Percentiles rank a stretch among this genome's conserved stretches.
These are phyloP conservation scores for Neofusicoccum sp. DNA, from an alignment of 2,329 filamentous ascomycete species.

Conservation along the genomic window DNA sequence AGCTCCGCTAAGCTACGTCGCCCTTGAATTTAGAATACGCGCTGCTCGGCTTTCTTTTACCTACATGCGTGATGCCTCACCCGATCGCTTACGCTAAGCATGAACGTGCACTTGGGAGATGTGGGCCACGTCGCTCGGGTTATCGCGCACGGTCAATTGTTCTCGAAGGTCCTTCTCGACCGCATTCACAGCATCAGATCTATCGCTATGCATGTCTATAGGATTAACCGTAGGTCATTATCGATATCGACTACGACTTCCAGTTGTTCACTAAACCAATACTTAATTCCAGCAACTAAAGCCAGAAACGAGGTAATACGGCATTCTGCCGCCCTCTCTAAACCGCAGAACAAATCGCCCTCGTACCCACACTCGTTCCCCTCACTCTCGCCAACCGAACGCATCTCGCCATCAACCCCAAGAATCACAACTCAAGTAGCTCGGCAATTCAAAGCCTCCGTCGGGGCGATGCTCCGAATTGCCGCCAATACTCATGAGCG, in stretches of 20 bases:
- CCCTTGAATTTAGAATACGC: background rate
- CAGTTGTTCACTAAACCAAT: background rate
- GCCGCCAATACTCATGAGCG: background rate
- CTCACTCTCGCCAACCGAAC: background rate
- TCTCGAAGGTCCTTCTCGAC: background rate
- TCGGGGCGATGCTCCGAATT: constrained; percentile 2
- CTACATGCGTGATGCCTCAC: background rate
- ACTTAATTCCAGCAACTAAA: no score
- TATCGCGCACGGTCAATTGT: constrained; percentile 14
- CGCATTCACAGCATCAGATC: background rate
- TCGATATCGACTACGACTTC: background rate
- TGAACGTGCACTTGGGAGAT: background rate
- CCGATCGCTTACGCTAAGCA: background rate
- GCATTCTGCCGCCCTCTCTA: no score
- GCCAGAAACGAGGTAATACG: no score
- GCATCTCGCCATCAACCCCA: no score
- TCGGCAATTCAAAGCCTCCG: background rate
- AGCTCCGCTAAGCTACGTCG: no score
- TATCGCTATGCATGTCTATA: background rate
- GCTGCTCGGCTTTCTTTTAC: background rate
- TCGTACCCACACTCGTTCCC: background rate
- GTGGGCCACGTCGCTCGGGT: background rate
- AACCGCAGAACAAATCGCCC: no score
- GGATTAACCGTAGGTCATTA: background rate
- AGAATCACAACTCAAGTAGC: background rate